Percentiles rank a stretch among this genome's conserved stretches.
These are phyloP conservation scores for Amanita rubescens DNA, from an alignment of 768 basidiomycete genomes.

Conservation along the genomic window DNA sequence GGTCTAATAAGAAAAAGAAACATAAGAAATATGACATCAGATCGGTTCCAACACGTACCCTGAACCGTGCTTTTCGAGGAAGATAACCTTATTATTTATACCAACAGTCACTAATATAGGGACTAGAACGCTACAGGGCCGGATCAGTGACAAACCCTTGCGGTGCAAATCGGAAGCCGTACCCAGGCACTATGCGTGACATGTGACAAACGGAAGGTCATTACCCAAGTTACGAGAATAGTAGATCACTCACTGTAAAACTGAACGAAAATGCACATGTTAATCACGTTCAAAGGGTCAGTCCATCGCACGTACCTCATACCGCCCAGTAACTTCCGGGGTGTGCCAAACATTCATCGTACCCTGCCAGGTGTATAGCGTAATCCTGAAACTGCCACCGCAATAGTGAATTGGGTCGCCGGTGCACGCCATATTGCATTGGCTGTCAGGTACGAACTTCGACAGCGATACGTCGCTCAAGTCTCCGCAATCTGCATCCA, in stretches of 20 bases:
- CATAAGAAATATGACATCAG: background rate
- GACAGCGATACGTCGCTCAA: conserved; percentile 40
- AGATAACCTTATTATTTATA: conserved; percentile 74
- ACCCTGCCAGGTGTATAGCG: conserved; percentile 48
- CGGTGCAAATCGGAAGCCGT: conserved; percentile 13
- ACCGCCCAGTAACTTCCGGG: conserved; percentile 56
- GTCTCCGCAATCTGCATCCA: conserved; percentile 60
- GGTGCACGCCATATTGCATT: conserved; percentile 52
- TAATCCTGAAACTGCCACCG: conserved; percentile 48
- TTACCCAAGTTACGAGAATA: background rate
- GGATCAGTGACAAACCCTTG: conserved; percentile 8
- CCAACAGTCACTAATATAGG: conserved; percentile 72
- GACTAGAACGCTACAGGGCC: conserved; percentile 47
- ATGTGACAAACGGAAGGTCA: background rate
- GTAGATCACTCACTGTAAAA: conserved; percentile 34
- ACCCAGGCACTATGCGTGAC: conserved; percentile 37
- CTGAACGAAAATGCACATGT: conserved; percentile 17
- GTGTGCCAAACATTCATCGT: conserved; percentile 55
- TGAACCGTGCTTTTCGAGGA: conserved; percentile 71
- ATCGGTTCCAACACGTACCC: conserved; percentile 25
- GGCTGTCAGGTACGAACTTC: conserved; percentile 31
- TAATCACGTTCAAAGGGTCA: background rate
- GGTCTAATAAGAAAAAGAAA: conserved; percentile 25
- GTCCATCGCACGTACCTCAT: conserved; percentile 45
- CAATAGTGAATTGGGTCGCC: conserved; percentile 67